These are phyloP conservation scores for Ceratobasidium sp. DNA, from an alignment of 1,284 basidiomycete genomes.

Conservation along the genomic window DNA sequence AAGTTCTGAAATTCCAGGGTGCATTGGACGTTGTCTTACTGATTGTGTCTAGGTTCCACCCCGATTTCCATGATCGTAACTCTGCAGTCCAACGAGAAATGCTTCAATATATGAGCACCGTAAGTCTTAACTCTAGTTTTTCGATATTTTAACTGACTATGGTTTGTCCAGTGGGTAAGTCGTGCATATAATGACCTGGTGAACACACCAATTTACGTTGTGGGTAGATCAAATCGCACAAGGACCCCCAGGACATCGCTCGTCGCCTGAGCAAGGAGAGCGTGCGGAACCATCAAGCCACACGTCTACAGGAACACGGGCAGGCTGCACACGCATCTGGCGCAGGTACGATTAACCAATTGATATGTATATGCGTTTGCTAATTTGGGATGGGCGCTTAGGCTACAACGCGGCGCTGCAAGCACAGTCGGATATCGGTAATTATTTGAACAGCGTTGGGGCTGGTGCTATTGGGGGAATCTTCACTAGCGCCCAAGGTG, in stretches of 20 bases:
- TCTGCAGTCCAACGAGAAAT: slow-evolving; percentile 84
- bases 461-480: slow-evolving; percentile 41
- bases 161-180: slow-evolving; percentile 29
- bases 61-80: slow-evolving; percentile 77
- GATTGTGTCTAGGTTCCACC: slow-evolving; percentile 73
- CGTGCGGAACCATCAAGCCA: slow-evolving; percentile 79
- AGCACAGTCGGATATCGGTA: slow-evolving; percentile 30
- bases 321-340: slow-evolving; percentile 59
- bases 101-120: slow-evolving; percentile 59
- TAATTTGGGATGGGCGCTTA: slow-evolving; percentile 51
- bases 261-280: slow-evolving; percentile 71
- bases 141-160: neutral
- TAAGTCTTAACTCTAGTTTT: slow-evolving; percentile 2
- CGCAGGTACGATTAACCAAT: slow-evolving; percentile 53
- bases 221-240: slow-evolving; percentile 69
- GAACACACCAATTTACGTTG: slow-evolving; percentile 62
- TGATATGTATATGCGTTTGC: slow-evolving; percentile 53
- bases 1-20: slow-evolving; percentile 51
- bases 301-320: slow-evolving; percentile 60
- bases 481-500: slow-evolving; percentile 35
- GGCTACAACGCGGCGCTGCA: slow-evolving; percentile 34
- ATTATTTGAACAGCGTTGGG: slow-evolving; percentile 50
- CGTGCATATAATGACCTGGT: slow-evolving; percentile 51
- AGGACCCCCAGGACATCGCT: slow-evolving; percentile 65
- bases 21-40: slow-evolving; percentile 1